Evolutionary conservation across 306 rosid genomes (phyloP), one percentile per base, ranked within the genome.

Genomic region (Sindora glabra): DNA sequence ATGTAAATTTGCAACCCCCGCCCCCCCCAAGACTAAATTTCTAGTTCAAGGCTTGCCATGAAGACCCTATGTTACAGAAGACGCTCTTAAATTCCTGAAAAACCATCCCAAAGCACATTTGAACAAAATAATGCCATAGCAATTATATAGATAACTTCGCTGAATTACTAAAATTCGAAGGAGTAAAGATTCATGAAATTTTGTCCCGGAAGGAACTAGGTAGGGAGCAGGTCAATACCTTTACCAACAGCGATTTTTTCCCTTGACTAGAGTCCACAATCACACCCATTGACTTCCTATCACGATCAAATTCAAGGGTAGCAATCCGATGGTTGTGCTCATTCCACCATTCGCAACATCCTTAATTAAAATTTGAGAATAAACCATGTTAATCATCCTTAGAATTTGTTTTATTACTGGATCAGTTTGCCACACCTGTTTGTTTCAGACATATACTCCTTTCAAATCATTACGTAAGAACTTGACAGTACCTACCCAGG

Each of bases 271-370:
- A 75, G 51, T 67, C 60, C 34, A 74, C 84, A 65, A 81, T 52
- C 12, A 84, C 83, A 38, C 90, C 87, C 90, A 84, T 81, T 37
- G 87, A 84, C 71, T 84, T 84, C 11, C 85, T 77, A 57, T 81
- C 83, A 59, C 79, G 87, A 54, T 84, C 91, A 78, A 84, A 81
- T 66, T 84, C 91, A 21, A 84, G 85, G 18, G 87, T 81, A 45
- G 91, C 91, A 78, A 84, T 73, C n/a, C 90, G 80, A 8, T 2
- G 34, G 29, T 84, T 69, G 15, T 48, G 15, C 10, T 67, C 48
- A 15, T 59, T 81, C 91, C 91, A 81, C 51, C 59, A 60, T 40
- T 74, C 60, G 42, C 74, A 81, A 62, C 81, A 78, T 48, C 73
- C 91, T 84, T 32, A 13, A 40, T 64, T 48, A 42, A 23, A 2